Percentiles rank a stretch among this genome's conserved stretches.
Conservation (phyloP, 2,329 filamentous ascomycete species). For the Podosphaera xanthii region DNA sequence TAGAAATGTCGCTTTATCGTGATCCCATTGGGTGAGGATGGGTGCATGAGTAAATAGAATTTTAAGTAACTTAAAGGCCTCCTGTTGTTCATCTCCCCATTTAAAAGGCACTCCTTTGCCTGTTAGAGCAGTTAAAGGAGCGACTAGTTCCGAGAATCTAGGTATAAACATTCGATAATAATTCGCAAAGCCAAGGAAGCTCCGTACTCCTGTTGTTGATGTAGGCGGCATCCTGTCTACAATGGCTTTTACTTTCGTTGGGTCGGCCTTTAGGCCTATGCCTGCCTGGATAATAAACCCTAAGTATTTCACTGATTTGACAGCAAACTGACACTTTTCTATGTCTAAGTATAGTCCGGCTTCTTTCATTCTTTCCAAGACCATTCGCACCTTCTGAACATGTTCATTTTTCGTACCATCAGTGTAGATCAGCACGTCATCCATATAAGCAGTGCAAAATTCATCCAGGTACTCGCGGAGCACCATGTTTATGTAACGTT, state of each 20-base stretch:
- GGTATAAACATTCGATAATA: not conserved
- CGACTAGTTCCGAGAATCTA: not conserved
- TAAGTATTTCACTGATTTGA: conserved; percentile 1
- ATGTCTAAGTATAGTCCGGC: not conserved
- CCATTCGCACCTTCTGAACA: not conserved
- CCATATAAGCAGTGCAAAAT: too few species aligned
- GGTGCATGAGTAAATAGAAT: not conserved
- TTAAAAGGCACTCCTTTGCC: not conserved
- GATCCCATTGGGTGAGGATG: not conserved
- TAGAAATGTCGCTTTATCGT: not conserved
- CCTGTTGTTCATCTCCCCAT: not conserved
- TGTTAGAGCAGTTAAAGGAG: not conserved
- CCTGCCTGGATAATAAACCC: not conserved
- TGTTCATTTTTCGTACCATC: not conserved
- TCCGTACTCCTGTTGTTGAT: not conserved
- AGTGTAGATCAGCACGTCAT: not conserved
- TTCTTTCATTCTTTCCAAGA: not conserved
- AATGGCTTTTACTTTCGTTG: not conserved
- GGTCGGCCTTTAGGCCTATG: not conserved
- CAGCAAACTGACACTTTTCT: conserved; percentile 1
- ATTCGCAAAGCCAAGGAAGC: not conserved
- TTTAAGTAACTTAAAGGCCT: not conserved
- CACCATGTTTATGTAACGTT: not conserved
- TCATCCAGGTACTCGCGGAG: not conserved
- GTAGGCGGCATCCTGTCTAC: not conserved